Evolutionary conservation across 2,329 filamentous ascomycete genomes (phyloP), one percentile per base, ranked within the genome.

Genomic region (Paracoccidioides brasiliensis): DNA sequence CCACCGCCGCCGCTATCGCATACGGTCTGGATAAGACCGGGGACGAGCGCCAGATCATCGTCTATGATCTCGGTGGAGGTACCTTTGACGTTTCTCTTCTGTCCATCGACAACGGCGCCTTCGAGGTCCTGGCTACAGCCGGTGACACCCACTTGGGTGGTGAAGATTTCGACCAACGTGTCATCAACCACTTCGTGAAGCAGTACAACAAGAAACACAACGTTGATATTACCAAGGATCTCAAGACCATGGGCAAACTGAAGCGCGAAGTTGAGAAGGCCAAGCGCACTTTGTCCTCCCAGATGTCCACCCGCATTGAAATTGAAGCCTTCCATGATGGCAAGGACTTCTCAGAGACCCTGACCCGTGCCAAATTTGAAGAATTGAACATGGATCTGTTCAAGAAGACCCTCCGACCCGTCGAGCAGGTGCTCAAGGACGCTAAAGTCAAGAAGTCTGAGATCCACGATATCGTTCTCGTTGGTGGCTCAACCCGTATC

Each of bases 221-320:
- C 66, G 89, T 94, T 64, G 90, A 98, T 66, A 82, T 97, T 71
- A 87, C 84, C 77, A 94, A 94, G 80, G 90, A 97, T 70, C 77
- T 85, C 63, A 96, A 96, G 87, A 86, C 91, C 64, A 97, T 97
- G 90, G 89, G 90, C 78, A 98, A 97, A 80, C 83, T 98, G 66
- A 97, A 97, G 88, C 90, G 93, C 67, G 93, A 97, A 76, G 91
- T 93, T 65, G 93, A 98, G 77, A 96, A 96, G 84, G 93, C 93
- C 77, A 98, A 98, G 87, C 88, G 93, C 70, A 94, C 90, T 66
- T 85, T 98, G 56, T 95, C 88, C 69, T 93, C 88, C 63, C 89
- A 94, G 78, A 90, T 89, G 84, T 90, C 86, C 63, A 88, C 88
- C 64, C 87, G 88, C 65, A 90, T 95, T 65, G 93, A 97, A 78